Base-by-base conservation (phyloP, 2,329 filamentous ascomycete genomes). In the Alternaria sp. region DNA sequence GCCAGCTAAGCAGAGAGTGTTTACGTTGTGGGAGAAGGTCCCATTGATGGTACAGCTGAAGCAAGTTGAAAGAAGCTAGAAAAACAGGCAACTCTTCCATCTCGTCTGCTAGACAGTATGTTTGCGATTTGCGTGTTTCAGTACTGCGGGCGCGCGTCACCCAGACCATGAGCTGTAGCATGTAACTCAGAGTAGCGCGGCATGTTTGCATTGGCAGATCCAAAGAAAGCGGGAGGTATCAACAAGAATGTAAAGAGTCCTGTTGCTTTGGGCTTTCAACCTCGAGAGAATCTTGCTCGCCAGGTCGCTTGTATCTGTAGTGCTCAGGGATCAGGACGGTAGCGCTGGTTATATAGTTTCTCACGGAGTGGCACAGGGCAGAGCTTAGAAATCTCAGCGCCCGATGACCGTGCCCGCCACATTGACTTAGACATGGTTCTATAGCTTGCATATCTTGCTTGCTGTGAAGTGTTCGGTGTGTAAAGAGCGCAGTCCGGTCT, bases 381-480 rank as follows among this genome's bases (percentile, higher is more conserved):
- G 7, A 25, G 25, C 25, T 25, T 25, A 25, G 0, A 0, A 0
- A 25, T 2, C 0, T 8, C 25, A 7, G 0, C 0, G 2, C 7
- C 25, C 7, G 7, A 25, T 25, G 25, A 25, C 25, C 7, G 25
- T 8, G 7, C 6, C 25, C 25, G 2, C 25, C 25, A 8, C 25
- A 1, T 0, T 25, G 25, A 25, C 25, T 25, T 5, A 25, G 6
- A 25, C 25, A 25, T 8, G 25, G 0, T 25, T 25, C 2, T 0
- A 7, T 25, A 25, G 25, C 6, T 25, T 25, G 0, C 25, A 25
- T 25, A 25, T 8, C 0, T 2, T 25, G 6, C 2, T 7, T 7
- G 25, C 25, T 7, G 6, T 25, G 25, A 2, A 25, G 2, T 25
- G 25, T 25, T 25, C 25, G 25, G 25, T 25, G 25, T 25, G 25